Base-by-base conservation (phyloP, 1,139 yeast genomes). In the Debaryomyces udenii region DNA sequence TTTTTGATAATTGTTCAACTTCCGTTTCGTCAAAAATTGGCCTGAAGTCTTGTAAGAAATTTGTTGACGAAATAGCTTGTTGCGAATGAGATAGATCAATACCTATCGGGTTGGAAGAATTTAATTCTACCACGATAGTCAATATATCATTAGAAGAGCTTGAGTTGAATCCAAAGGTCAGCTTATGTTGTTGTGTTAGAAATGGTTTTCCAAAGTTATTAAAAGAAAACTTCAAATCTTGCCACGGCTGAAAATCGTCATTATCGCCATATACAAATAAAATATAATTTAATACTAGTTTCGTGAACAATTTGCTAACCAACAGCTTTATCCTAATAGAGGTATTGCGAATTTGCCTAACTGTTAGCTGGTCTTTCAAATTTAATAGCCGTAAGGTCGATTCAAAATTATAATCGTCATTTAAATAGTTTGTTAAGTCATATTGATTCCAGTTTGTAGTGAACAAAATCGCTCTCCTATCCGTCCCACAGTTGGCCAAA, bases 31-130 rank as follows among this genome's bases (percentile, higher is more conserved):
- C 65, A 47, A 84, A 82, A 2, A 83, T 75, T 9, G 70, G 80
- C 18, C 53, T 51, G 48, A 81, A 82, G 26, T 77, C 70, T 0
- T 52, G 56, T 40, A 81, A 50, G 43, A 67, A 66, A 13, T 63
- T 64, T 1, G 56, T 45, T 0, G 56, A 39, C 9, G 72, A 64
- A 2, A 68, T 53, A 3, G 53, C 43, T 49, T 83, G 88, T 3
- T 46, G 39, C 0, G 73, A 62, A 47, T 80, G 81, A 0, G 89
- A 84, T 23, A 85, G 60, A 53, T 85, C 94, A 0, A 83, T 56
- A 0, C 93, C 93, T 2, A 83, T 57, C 0, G 72, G 69, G 0
- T 46, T 43, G 4, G 47, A 49, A 0, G 46, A 34, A 3, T 62
- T 46, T 31, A 62, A 50, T 27, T 66, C 66, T 0, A 83, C 61